Evolutionary conservation across 2,329 filamentous ascomycete genomes (phyloP), one percentile per base, ranked within the genome.

Genomic region (Claviceps maximensis): DNA sequence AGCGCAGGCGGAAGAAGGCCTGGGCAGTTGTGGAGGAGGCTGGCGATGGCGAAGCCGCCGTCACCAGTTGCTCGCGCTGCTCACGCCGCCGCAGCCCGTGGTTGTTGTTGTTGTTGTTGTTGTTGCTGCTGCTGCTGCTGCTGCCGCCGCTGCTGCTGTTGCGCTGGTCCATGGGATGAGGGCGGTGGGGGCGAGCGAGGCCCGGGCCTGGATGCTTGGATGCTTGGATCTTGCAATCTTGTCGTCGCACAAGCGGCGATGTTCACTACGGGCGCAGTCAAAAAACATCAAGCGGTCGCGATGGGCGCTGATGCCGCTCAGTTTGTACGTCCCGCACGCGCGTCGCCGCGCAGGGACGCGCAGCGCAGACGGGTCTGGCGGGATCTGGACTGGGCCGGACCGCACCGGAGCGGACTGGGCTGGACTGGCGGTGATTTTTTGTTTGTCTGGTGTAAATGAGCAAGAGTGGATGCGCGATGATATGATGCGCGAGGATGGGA

Each of bases 1-100:
- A 77, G 63, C 74, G 71, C 64, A 76, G 65, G 62, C 66, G 72
- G 64, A 77, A 76, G 65, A 64, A 64, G 55, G 46, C 46, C 38
- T 19, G 49, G 48, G 53, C 45, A n/a, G 23, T 46, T 25, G 52
- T 50, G n/a, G 45, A 27, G 41, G 50, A 42, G 51, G 42, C 50
- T 40, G 51, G 29, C 45, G 33, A 38, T 42, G 19, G 46, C 17
- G 44, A 38, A 15, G 33, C 33, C 33, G 33, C 13, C 33, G 41
- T 15, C 41, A 25, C 15, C 15, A 15, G 40, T 19, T 19, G 40
- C 40, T 41, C 41, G 17, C 21, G 41, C 15, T 46, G 23, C 21
- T 17, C 25, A 7, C 40, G 38, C 38, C 15, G 21, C 17, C 41
- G 5, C 9, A 21, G 15, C 6, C 31, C n/a, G 52, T 67, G 66